Evolutionary conservation across 495 filamentous ascomycete species (phyloP), one percentile per base, ranked within the genome.

Genomic region (Daldinia vernicosa): DNA sequence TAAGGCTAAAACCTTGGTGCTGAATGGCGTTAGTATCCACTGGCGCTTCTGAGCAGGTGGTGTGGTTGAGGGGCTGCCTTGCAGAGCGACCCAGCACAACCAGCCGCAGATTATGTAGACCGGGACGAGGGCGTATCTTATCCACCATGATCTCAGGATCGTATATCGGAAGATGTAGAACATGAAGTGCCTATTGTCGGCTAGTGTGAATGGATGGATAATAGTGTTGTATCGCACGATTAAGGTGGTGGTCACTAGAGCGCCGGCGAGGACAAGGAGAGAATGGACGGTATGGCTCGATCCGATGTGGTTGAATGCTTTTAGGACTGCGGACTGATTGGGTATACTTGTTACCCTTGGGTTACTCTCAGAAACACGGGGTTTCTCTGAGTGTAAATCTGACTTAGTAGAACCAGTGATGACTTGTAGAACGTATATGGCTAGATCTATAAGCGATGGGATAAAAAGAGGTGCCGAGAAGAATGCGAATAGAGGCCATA

Each of bases 121-220:
- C 0, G 88, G 82, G 0, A 89, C 88, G 3, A 90, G 89, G 15
- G 86, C 76, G 75, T 96, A 96, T 35, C 90, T 89, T 14, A 91
- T 75, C 17, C 80, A 77, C 1, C 85, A 81, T 61, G 93, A 88
- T 24, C 82, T 81, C 3, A 87, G 84, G 59, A 96, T 88, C 11
- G 93, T 90, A 68, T 96, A 87, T 0, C 93, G 91, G 82, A 99
- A 98, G 63, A 95, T 84, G 79, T 99, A 99, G 81, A 99, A 99
- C 62, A 95, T 88, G 81, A 97, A 99, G 77, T 98, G 96, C 2
- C 95, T 85, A 80, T 99, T 99, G 77, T 99, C 95, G 30, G 95
- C 95, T 3, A 98, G 86, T 1, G 95, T 97, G 73, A 98, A 99
- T 0, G 95, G 95, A 77, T 99, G 95, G 59, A 99, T 88, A 64